Conservation (phyloP, 2,329 filamentous ascomycete genomes). For the Phyllachora maydis region DNA sequence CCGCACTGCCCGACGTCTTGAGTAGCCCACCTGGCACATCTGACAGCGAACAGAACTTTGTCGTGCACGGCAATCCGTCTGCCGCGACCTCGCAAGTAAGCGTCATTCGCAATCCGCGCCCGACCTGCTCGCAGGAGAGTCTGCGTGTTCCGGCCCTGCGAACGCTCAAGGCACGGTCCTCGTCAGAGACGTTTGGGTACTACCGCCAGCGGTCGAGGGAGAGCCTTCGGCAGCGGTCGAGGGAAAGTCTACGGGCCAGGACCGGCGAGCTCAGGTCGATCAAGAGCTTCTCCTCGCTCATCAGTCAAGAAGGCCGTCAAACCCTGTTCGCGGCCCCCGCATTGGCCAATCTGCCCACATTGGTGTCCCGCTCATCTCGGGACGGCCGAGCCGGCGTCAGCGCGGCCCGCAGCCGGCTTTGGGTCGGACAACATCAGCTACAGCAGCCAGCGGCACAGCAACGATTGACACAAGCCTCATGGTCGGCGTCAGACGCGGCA, state of each 20-base stretch:
- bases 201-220: conserved; percentile 29
- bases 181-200: conserved; percentile 25
- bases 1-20: conserved; percentile 17
- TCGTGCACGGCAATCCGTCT: conserved; percentile 24
- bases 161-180: conserved; percentile 19
- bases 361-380: too few relatives aligned
- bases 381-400: too few relatives aligned
- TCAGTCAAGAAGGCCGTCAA: conserved; percentile 23
- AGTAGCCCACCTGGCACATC: conserved; percentile 15
- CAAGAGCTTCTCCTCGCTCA: conserved; percentile 31
- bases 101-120: conserved; percentile 12
- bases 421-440: too few relatives aligned
- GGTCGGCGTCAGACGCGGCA: conserved; percentile 5
- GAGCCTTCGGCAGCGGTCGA: conserved; percentile 26
- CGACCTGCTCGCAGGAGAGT: conserved; percentile 39
- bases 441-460: too few relatives aligned
- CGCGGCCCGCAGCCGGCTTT: too few relatives aligned
- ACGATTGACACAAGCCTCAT: conserved; percentile 8
- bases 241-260: too few relatives aligned
- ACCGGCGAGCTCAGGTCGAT: conserved; percentile 19
- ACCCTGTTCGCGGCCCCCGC: conserved; percentile 16
- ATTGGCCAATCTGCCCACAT: conserved; percentile 15
- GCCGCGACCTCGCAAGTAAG: conserved; percentile 17
- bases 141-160: conserved; percentile 33
- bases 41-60: conserved; percentile 28